Evolutionary conservation across 768 basidiomycete species (phyloP), one percentile per base, ranked within the genome.

Genomic region (Lepiota venenata): DNA sequence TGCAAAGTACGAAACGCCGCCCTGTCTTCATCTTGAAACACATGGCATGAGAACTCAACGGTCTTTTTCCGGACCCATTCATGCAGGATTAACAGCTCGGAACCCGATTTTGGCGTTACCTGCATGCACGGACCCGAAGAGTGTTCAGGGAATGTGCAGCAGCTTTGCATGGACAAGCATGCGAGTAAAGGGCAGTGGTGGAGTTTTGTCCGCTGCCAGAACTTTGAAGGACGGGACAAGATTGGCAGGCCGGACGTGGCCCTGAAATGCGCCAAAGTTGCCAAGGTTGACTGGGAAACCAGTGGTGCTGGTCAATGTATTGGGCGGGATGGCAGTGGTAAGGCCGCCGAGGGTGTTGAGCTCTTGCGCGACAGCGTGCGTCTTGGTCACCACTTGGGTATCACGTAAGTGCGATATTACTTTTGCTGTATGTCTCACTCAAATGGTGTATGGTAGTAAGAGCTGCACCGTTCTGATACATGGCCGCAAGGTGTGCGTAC

Each of bases 401-500:
- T 95, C 58, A 63, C 71, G 91, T 90, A 68, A 32, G 71, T 60
- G 20, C 20, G 8, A 35, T 8, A 4, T 43, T 21, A 8, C 12
- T 27, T 38, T 47, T 40, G n/a, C 16, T 29, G 4, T 21, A 15
- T 11, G 15, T 15, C n/a, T 44, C 36, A 35, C 15, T 52, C 25
- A 50, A 20, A 8, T 15, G 22, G 4, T 44, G 29, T 25, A 25
- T 35, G 10, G 51, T 62, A 88, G 84, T 51, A 93, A 86, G 71
- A 94, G 92, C 65, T 97, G 94, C 72, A 93, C 93, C 6, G 75
- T 98, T 42, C 62, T 92, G 37, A 89, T 98, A 62, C 87, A 81
- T 61, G 78, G 74, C 2, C 75, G 72, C 59, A 71, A 78, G 58
- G 82, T 87, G 12, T 93, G 91, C 63, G 76, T 93, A 38, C 87